Evolutionary conservation across 352 stramenopile genomes (phyloP).

Genomic region (Phytopythium ostracodes): DNA sequence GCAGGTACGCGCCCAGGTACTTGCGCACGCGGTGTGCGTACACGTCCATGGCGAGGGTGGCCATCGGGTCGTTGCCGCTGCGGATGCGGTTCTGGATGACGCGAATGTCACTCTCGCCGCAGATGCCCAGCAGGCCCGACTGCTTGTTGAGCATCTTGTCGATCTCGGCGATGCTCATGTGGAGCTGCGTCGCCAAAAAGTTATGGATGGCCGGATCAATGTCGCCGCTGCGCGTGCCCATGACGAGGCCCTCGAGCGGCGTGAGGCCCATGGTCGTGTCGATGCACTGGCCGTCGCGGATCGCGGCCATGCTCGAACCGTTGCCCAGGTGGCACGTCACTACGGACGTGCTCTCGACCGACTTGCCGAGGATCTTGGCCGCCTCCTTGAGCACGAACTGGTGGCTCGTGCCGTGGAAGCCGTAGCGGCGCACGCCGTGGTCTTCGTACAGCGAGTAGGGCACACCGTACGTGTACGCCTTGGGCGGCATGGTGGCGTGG

Average conservation of each 20-base stretch:
- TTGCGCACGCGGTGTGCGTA: slow-evolving; percentile 86
- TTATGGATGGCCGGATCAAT: slow-evolving; percentile 82
- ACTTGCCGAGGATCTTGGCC: slow-evolving; percentile 48
- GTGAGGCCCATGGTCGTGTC: slow-evolving; percentile 91
- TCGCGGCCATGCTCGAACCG: slow-evolving; percentile 78
- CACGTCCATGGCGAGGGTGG: slow-evolving; percentile 74
- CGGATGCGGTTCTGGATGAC: slow-evolving; percentile 65
- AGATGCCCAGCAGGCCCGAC: slow-evolving; percentile 80
- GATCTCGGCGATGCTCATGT: slow-evolving; percentile 72
- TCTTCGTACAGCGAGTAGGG: slow-evolving; percentile 78
- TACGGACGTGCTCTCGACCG: slow-evolving; percentile 55
- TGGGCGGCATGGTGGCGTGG: slow-evolving; percentile 80
- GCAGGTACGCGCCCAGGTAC: slow-evolving; percentile 79
- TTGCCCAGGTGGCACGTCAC: slow-evolving; percentile 89
- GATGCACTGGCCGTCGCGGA: slow-evolving; percentile 70
- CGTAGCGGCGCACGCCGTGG: slow-evolving; percentile 84
- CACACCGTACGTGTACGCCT: slow-evolving; percentile 80
- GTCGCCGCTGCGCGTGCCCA: slow-evolving; percentile 86
- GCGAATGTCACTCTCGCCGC: slow-evolving; percentile 80
- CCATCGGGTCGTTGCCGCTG: slow-evolving; percentile 38
- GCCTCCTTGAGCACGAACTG: slow-evolving; percentile 82
- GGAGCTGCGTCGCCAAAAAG: slow-evolving; percentile 62
- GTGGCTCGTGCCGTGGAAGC: slow-evolving; percentile 89
- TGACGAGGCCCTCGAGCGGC: slow-evolving; percentile 84
- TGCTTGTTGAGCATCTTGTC: slow-evolving; percentile 90